Evolutionary conservation across 1,284 basidiomycete species (phyloP), one percentile per base, ranked within the genome.

Genomic region (Leccinum angustisporum): DNA sequence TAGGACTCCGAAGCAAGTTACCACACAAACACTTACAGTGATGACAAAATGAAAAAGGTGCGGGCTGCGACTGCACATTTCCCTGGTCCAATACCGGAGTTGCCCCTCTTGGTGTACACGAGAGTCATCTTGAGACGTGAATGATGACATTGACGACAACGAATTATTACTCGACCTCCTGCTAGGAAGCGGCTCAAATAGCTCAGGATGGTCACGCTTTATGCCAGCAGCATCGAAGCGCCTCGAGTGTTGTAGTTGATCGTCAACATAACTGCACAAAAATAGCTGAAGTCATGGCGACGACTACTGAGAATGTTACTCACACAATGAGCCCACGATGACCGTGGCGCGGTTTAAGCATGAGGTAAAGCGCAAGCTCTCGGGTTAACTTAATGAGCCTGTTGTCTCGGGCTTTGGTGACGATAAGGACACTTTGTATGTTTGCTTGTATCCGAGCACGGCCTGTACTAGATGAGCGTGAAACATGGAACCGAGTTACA

Each of bases 331-430:
- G 82, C 40, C 93, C 92, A 51, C 92, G 86, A 63, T 80, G 79
- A 53, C 83, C 83, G 59, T 83, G 78, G 16, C 85, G 80, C 50
- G 80, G 85, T 77, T 88, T 94, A 66, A 84, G 81, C 95, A 97
- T 97, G 63, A 97, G 86, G 76, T 95, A 97, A n/a, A 97, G 80
- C 0, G 97, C 95, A 30, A 99, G 85, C 73, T 99, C 91, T 55
- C 95, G 86, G 0, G 97, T 99, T 54, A 98, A 85, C 72, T 91
- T 90, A 81, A 99, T 98, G 54, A 99, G 86, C 50, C 94, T 84
- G 75, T 99, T 99, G 80, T 99, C 97, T 59, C 97, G 84, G 34
- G 97, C 97, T 78, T 99, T 99, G 60, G 97, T 99, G 70, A 99
- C 92, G 74, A 99, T 96, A 65, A 99, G 84, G 62, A 99, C 85